phyloP scores from a whole-genome alignment of 2,329 filamentous ascomycete species.

The Aspergillus luchuensis region DNA sequence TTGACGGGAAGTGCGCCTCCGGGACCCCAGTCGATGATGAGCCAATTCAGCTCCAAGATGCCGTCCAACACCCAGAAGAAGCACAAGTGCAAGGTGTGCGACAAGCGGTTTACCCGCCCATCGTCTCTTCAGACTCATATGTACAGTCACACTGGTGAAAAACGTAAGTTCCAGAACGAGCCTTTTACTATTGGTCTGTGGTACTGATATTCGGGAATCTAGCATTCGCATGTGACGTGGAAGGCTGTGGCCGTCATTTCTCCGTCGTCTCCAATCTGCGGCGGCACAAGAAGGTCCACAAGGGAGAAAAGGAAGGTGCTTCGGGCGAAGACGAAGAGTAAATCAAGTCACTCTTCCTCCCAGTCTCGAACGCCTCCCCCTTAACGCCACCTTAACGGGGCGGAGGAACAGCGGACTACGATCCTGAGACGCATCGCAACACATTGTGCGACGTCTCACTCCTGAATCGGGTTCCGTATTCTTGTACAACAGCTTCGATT shows the following conservation, averaged over 20 bases:
- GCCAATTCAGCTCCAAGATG: conserved; percentile 95
- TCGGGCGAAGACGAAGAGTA: conserved; percentile 47
- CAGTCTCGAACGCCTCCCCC: conserved; percentile 18
- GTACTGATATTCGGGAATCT: conserved; percentile 25
- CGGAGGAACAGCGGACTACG: conserved; percentile 7
- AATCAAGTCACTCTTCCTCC: conserved; percentile 15
- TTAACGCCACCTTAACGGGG: conserved; percentile 8
- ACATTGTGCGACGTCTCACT: conserved; percentile 17
- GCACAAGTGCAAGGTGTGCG: conserved; percentile 98
- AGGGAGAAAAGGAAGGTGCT: conserved; percentile 55
- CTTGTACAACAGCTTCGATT: conserved; percentile 39
- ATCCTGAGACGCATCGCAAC: conserved; percentile 12
- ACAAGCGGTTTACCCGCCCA: conserved; percentile 93
- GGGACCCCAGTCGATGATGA: conserved; percentile 96
- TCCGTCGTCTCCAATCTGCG: conserved; percentile 95
- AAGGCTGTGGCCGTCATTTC: conserved; percentile 93
- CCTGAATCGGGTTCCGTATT: conserved; percentile 25
- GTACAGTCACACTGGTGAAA: conserved; percentile 98
- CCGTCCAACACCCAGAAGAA: conserved; percentile 97
- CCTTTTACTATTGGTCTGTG: neutral
- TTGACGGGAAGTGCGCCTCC: conserved; percentile 68
- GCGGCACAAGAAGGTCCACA: conserved; percentile 94
- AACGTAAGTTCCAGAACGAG: conserved; percentile 69
- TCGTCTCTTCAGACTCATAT: conserved; percentile 96
- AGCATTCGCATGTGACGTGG: conserved; percentile 94